Conservation (phyloP, 345 rosid species). For the Salix caprea region DNA sequence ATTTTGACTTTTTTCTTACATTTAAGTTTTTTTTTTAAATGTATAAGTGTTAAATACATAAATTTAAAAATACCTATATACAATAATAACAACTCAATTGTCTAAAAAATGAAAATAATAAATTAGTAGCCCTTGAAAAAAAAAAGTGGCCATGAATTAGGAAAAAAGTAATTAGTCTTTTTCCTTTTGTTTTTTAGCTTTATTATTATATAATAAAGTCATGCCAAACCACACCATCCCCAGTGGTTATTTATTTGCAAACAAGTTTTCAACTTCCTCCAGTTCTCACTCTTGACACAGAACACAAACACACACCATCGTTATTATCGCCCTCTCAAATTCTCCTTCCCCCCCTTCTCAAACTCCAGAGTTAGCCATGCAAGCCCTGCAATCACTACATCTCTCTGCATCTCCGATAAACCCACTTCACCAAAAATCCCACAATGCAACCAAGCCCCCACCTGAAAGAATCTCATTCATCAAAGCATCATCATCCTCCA, state of each 20-base stretch:
- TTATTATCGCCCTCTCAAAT: slow-evolving; percentile 8
- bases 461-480: slow-evolving; percentile 38
- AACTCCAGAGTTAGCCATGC: slow-evolving; percentile 37
- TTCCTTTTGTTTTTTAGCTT: too few relatives aligned
- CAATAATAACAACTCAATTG: too few relatives aligned
- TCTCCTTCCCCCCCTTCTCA: background rate
- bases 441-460: slow-evolving; percentile 25
- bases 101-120: too few relatives aligned
- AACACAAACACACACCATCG: background rate
- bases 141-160: background rate
- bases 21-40: too few relatives aligned
- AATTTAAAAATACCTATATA: too few relatives aligned
- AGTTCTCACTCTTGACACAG: background rate
- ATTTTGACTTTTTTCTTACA: too few relatives aligned
- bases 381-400: slow-evolving; percentile 59
- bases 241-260: background rate
- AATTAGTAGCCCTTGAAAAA: too few relatives aligned
- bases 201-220: too few relatives aligned
- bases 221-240: background rate
- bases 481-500: slow-evolving; percentile 35
- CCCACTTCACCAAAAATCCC: slow-evolving; percentile 35
- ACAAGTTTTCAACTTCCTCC: background rate
- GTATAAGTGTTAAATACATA: too few relatives aligned
- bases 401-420: slow-evolving; percentile 54
- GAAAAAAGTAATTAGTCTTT: too few relatives aligned